Evolutionary conservation across 2,329 filamentous ascomycete genomes (phyloP).

Genomic region (Aspergillus cejpii): DNA sequence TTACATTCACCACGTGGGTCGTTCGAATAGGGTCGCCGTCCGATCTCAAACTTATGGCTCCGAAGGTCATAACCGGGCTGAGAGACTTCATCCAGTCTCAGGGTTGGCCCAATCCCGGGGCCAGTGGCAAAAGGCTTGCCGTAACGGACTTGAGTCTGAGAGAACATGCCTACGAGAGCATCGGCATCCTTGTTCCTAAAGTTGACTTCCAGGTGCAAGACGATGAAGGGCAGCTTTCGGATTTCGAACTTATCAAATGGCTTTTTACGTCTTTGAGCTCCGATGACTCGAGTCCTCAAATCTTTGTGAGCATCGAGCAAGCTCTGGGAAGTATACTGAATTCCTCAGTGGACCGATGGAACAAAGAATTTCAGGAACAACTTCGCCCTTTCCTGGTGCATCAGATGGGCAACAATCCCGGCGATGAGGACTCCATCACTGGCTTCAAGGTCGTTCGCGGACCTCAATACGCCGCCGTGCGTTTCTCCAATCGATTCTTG

Average conservation of each 20-base stretch:
- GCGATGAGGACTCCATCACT: conserved; percentile 34
- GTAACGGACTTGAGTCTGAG: conserved; percentile 61
- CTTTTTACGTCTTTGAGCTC: conserved; percentile 76
- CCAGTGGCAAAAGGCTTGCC: conserved; percentile 48
- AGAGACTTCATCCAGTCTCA: conserved; percentile 68
- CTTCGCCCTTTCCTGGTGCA: conserved; percentile 56
- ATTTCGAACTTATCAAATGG: conserved; percentile 58
- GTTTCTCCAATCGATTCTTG: conserved; percentile 85
- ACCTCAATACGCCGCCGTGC: conserved; percentile 72
- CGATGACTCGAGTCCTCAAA: conserved; percentile 64
- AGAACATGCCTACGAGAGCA: conserved; percentile 80
- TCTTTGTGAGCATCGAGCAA: conserved; percentile 82
- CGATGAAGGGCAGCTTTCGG: conserved; percentile 40
- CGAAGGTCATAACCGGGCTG: conserved; percentile 61
- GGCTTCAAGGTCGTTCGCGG: conserved; percentile 55
- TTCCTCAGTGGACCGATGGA: conserved; percentile 46
- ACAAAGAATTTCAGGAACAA: conserved; percentile 37
- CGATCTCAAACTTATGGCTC: conserved; percentile 59
- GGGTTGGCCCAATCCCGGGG: conserved; percentile 67
- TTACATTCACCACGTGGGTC: conserved; percentile 81
- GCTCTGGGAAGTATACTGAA: conserved; percentile 72
- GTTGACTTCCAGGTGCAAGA: conserved; percentile 33
- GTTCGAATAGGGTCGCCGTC: conserved; percentile 62
- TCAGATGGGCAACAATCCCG: conserved; percentile 54
- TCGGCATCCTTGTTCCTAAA: conserved; percentile 64